Percentiles rank a stretch among this genome's conserved stretches.
These are phyloP conservation scores for Candida lessepsii DNA, from an alignment of 805 yeast species.

Conservation along the genomic window DNA sequence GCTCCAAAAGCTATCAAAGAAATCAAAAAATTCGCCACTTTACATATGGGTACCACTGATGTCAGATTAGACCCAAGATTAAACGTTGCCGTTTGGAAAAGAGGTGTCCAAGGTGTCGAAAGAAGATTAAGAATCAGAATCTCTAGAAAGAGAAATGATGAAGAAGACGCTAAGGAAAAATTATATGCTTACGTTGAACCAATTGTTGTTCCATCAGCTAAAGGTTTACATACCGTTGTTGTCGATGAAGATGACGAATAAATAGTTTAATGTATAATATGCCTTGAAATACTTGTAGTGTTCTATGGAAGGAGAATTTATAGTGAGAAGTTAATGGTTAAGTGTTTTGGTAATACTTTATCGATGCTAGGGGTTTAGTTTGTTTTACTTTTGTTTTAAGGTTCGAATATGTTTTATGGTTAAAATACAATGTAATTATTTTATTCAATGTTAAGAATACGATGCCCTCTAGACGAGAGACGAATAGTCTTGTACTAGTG, in stretches of 20 bases:
- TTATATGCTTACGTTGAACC: constrained; percentile 98
- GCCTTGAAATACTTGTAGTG: not conserved
- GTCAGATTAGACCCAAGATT: constrained; percentile 98
- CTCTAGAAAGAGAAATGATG: constrained; percentile 99
- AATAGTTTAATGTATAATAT: constrained; percentile 5
- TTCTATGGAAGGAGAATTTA: not conserved
- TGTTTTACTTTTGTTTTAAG: too few relatives aligned
- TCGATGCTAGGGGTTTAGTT: too few relatives aligned
- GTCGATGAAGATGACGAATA: constrained; percentile 58
- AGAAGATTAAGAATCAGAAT: constrained; percentile 97
- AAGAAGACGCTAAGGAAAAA: constrained; percentile 98
- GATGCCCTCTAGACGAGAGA: too few relatives aligned
- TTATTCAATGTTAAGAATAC: too few relatives aligned
- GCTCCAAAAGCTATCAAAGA: constrained; percentile 99
- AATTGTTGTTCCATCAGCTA: constrained; percentile 88
- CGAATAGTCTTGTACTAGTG: too few relatives aligned
- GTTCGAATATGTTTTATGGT: too few relatives aligned
- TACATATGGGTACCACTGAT: constrained; percentile 99
- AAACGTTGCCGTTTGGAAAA: constrained; percentile 98
- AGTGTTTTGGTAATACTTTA: too few relatives aligned
- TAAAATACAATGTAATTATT: too few relatives aligned
- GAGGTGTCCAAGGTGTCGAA: constrained; percentile 99
- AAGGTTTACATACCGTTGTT: constrained; percentile 97
- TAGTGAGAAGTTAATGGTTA: too few relatives aligned
- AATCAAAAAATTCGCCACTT: constrained; percentile 96